Percentiles rank a stretch among this genome's conserved stretches.
Evolutionary conservation across 78 protist genomes (phyloP).

Genomic region (Neovahlkampfia damariscottae): DNA sequence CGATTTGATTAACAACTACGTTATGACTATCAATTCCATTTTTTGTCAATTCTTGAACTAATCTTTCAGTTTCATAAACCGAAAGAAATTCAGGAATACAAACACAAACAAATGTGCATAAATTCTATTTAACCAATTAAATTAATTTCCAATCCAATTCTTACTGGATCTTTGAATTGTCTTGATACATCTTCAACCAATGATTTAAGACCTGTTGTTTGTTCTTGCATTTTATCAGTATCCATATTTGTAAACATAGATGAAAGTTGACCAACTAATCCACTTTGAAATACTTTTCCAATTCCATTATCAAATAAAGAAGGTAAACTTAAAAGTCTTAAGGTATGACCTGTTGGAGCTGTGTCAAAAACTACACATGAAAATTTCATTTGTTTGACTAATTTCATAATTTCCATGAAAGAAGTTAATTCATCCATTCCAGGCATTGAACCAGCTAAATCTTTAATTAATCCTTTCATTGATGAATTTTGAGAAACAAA

Average conservation of each 20-base stretch:
- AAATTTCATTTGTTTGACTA: conserved; percentile 52
- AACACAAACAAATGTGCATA: conserved; percentile 94
- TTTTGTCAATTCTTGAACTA: conserved; percentile 81
- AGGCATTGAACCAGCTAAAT: conserved; percentile 59
- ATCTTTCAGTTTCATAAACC: conserved; percentile 98
- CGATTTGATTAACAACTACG: conserved; percentile 89
- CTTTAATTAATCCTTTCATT: conserved; percentile 18
- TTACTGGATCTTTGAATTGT: conserved; percentile 62
- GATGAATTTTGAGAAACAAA: background rate
- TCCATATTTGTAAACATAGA: conserved; percentile 17
- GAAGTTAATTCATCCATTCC: conserved; percentile 93
- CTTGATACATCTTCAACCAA: conserved; percentile 50
- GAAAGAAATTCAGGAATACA: conserved; percentile 96
- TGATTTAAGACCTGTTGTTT: conserved; percentile 6
- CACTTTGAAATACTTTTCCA: conserved; percentile 30
- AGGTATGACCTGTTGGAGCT: conserved; percentile 99
- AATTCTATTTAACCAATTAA: background rate
- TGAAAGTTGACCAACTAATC: conserved; percentile 15
- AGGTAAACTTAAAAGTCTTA: conserved; percentile 85
- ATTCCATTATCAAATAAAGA: conserved; percentile 52
- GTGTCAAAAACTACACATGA: conserved; percentile 91
- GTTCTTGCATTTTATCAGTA: conserved; percentile 17
- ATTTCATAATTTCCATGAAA: conserved; percentile 79
- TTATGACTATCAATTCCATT: conserved; percentile 76
- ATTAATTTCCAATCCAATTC: background rate